phyloP scores from a whole-genome alignment of 2,329 filamentous ascomycete genomes.

The Penicillium sp. region DNA sequence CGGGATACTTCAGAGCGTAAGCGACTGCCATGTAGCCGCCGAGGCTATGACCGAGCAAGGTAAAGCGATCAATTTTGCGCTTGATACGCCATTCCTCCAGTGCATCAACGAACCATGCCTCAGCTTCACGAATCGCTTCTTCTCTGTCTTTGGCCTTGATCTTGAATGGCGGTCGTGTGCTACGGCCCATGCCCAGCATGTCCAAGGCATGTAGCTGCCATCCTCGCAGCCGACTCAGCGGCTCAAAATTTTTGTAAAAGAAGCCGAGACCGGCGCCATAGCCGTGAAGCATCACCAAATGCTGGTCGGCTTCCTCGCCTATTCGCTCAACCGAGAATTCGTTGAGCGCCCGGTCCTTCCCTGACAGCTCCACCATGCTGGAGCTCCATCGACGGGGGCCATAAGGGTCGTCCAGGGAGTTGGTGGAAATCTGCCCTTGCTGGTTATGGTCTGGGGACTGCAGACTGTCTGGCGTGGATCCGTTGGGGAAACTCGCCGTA shows the following conservation, averaged over 20 bases:
- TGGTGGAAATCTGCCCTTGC: slow-evolving; percentile 51
- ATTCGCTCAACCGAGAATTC: slow-evolving; percentile 88
- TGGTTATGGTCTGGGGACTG: slow-evolving; percentile 43
- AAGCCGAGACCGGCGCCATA: slow-evolving; percentile 96
- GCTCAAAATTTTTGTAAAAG: slow-evolving; percentile 98
- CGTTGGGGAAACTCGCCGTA: slow-evolving; percentile 33
- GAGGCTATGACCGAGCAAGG: slow-evolving; percentile 87
- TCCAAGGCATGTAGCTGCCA: slow-evolving; percentile 95
- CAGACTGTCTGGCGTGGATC: slow-evolving; percentile 35
- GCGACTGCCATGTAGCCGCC: slow-evolving; percentile 94
- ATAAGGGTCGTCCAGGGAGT: slow-evolving; percentile 69
- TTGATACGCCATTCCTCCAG: slow-evolving; percentile 93
- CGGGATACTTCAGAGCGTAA: slow-evolving; percentile 95
- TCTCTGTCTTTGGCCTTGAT: slow-evolving; percentile 80
- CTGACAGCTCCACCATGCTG: slow-evolving; percentile 78
- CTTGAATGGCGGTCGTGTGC: slow-evolving; percentile 78
- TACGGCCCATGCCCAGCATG: slow-evolving; percentile 92
- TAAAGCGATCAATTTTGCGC: slow-evolving; percentile 89
- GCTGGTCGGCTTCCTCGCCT: slow-evolving; percentile 78
- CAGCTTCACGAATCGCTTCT: slow-evolving; percentile 82
- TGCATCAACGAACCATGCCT: slow-evolving; percentile 94
- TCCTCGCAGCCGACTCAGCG: slow-evolving; percentile 73
- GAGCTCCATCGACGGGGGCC: slow-evolving; percentile 86
- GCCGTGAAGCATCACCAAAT: slow-evolving; percentile 92
- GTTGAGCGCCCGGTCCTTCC: slow-evolving; percentile 85